These are phyloP conservation scores for Calonectria multiphialidica DNA, from an alignment of 2,329 filamentous ascomycete species.

Conservation along the genomic window DNA sequence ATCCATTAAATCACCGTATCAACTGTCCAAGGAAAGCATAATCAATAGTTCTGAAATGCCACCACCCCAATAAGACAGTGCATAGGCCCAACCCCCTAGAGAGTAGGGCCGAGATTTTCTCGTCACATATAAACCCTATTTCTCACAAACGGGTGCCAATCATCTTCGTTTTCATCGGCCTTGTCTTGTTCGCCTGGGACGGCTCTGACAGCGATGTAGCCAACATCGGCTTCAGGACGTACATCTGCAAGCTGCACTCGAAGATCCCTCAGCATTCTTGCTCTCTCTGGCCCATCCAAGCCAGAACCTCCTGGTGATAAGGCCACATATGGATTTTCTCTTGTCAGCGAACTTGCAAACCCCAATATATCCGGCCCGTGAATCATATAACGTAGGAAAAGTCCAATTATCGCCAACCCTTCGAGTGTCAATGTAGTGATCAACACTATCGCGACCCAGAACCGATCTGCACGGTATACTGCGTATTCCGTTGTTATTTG, in stretches of 20 bases:
- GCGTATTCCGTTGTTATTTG: no score
- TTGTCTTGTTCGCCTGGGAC: background rate
- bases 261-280: background rate
- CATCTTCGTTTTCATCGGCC: background rate
- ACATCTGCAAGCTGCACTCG: constrained; percentile 14
- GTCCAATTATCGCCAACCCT: background rate
- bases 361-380: background rate
- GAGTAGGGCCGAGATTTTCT: no score
- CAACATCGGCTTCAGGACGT: background rate
- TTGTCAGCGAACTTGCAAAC: background rate
- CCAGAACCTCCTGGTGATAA: background rate
- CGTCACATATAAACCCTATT: no score
- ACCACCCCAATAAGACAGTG: no score
- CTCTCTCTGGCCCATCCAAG: constrained; percentile 5
- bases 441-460: background rate
- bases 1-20: no score
- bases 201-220: background rate
- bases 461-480: no score
- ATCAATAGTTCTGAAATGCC: no score
- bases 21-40: no score
- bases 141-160: background rate
- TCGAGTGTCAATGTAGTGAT: background rate
- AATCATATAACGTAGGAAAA: background rate
- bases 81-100: no score
- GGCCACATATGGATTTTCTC: constrained; percentile 1